Evolutionary conservation across 768 basidiomycete genomes (phyloP), one percentile per base, ranked within the genome.

Genomic region (Xerocomellus dryophilus): DNA sequence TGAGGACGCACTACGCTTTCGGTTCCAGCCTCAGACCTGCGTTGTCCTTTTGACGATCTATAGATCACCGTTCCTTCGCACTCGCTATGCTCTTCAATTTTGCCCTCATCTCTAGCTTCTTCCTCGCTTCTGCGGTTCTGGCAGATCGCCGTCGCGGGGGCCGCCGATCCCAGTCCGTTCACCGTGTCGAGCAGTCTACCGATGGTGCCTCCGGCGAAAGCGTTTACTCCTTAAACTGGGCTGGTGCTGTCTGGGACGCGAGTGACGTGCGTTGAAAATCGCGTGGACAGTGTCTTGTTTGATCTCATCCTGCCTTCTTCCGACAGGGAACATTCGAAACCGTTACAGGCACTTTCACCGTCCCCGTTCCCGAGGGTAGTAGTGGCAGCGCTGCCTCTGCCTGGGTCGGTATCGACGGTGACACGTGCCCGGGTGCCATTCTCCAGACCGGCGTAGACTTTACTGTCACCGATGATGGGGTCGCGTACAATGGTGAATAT

Each of bases 401-500:
- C 14, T 57, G 48, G 54, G 43, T 57, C 2, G 54, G 59, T 11
- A 41, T 61, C 18, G 51, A 61, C 21, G 59, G 59, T 3, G 15
- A 43, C 32, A 43, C 15, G 2, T 60, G 54, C 21, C 1, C 2
- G 1, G 4, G 8, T 8, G 32, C 21, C 14, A 20, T 20, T 12
- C 27, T 58, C 10, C 51, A 39, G 34, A 39, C 47, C 5, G 60
- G 60, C 6, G 10, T 61, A 18, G 18, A 45, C 5, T 25, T 61
- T 31, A 21, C 1, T 10, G 2, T 56, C 34, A 39, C 17, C 4
- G 7, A 41, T 14, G 15, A 36, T 29, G 25, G 15, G 3, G 7
- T 23, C 12, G 23, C 43, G n/a, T 60, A 56, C 18, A 0, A 17
- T 12, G 58, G 60, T 61, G 39, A 45, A 10, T 9, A 27, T 5